Conservation (phyloP, 345 rosid species). For the Murraya koenigii region DNA sequence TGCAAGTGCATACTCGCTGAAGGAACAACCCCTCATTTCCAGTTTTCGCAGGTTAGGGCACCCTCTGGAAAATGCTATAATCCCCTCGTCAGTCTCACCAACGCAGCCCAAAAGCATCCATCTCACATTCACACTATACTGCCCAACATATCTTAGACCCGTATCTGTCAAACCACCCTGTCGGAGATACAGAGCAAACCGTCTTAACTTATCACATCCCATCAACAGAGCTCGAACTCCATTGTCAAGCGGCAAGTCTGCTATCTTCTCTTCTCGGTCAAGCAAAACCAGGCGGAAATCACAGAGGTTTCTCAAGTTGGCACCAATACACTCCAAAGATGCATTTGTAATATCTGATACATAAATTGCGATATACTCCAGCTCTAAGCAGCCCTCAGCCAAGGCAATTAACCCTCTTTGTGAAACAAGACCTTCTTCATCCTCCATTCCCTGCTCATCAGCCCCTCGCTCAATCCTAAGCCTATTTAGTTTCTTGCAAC, state of each 20-base stretch:
- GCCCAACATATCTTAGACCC: slow-evolving; percentile 80
- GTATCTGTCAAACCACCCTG: slow-evolving; percentile 77
- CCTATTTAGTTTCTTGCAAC: slow-evolving; percentile 74
- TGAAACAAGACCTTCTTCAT: slow-evolving; percentile 83
- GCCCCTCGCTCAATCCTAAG: slow-evolving; percentile 93
- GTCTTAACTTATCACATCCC: slow-evolving; percentile 75
- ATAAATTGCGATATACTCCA: slow-evolving; percentile 81
- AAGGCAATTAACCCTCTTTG: slow-evolving; percentile 82
- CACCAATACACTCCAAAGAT: slow-evolving; percentile 65
- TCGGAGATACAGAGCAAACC: slow-evolving; percentile 81
- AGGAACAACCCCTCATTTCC: slow-evolving; percentile 92
- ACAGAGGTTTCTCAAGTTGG: slow-evolving; percentile 58
- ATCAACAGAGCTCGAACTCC: slow-evolving; percentile 84
- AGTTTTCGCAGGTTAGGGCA: slow-evolving; percentile 86
- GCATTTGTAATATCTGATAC: slow-evolving; percentile 83
- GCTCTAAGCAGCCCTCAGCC: slow-evolving; percentile 79
- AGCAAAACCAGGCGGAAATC: slow-evolving; percentile 92
- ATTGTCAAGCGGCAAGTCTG: slow-evolving; percentile 85
- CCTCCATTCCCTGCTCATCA: slow-evolving; percentile 82
- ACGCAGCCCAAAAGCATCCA: slow-evolving; percentile 94
- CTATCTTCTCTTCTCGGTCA: slow-evolving; percentile 61
- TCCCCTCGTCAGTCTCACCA: slow-evolving; percentile 77
- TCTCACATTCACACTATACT: slow-evolving; percentile 68
- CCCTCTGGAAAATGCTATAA: slow-evolving; percentile 74
- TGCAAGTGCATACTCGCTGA: slow-evolving; percentile 77